Base-by-base conservation (phyloP, 2,329 filamentous ascomycete species). In the Lachnellula suecica region DNA sequence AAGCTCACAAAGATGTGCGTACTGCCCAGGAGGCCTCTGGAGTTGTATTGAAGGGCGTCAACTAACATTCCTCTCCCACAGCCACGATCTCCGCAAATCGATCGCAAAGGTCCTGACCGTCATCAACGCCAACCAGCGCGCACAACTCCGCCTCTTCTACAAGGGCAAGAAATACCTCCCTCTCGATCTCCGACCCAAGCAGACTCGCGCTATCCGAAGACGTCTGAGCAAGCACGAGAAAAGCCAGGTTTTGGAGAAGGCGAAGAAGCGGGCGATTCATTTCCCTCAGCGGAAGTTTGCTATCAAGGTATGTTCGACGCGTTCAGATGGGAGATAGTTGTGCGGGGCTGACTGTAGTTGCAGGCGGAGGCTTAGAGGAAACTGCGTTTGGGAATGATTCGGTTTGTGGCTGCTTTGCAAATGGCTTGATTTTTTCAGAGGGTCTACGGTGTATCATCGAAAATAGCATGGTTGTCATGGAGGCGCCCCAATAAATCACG, bases 161-260 rank as follows among this genome's bases (percentile, higher is more conserved):
- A 95, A 96, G 85, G 89, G 88, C 87, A 97, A 97, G 90, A 97
- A 97, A 85, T 97, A 97, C 85, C 80, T 91, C 63, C 94, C 94
- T 64, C 91, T 99, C 75, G 95, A 99, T 78, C 92, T 99, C 82
- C 90, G 94, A 78, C 79, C 91, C 74, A 97, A 97, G 89, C 87
- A 94, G 83, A 99, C 94, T 74, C 92, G 94, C 71, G 94, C 92
- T 74, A 95, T 97, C 80, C 91, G 94, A 73, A 90, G 95, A 82
- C 85, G 90, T 73, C 83, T 99, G 79, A 93, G 88, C 72, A 87
- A 90, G 76, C 84, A 95, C 83, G 93, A 99, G 79, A 86, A 88
- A 70, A 82, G 84, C 69, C 83, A 86, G 74, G 81, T 85, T 70
- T 88, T 95, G 66, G 87, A 93, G 80, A 97, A 96, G 88, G 87